Percentiles rank a stretch among this genome's conserved stretches.
Evolutionary conservation across 2,329 filamentous ascomycete genomes (phyloP).

Genomic region (Colletotrichum somersetense): DNA sequence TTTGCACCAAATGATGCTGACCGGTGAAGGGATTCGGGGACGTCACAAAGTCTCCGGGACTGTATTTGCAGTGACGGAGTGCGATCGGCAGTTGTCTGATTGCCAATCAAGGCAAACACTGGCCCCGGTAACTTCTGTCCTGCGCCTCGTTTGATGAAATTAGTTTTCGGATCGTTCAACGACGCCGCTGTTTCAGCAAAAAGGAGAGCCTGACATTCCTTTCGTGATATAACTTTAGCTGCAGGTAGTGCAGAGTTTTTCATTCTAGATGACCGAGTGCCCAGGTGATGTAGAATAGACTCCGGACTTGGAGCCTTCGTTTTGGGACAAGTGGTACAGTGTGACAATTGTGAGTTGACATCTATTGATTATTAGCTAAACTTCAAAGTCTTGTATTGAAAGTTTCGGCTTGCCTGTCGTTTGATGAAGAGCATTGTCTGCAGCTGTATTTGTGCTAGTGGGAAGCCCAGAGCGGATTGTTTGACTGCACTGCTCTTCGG

Average conservation of each 20-base stretch:
- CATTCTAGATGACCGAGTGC: slow-evolving; percentile 52
- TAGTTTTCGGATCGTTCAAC: too few species aligned
- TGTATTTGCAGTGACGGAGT: neutral
- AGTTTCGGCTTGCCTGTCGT: neutral
- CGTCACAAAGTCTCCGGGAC: neutral
- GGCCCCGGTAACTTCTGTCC: neutral
- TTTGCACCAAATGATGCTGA: neutral
- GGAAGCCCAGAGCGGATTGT: neutral
- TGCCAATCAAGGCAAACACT: neutral
- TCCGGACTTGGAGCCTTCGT: neutral
- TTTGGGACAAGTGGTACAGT: neutral
- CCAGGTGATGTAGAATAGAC: slow-evolving; percentile 44
- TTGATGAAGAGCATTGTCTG: neutral
- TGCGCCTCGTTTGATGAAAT: neutral
- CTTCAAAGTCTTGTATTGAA: neutral
- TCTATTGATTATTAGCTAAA: neutral
- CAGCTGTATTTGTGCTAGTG: neutral
- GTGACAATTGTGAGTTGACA: neutral
- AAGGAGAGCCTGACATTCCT: slow-evolving; percentile 53
- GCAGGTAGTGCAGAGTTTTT: slow-evolving; percentile 46
- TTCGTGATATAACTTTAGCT: slow-evolving; percentile 58
- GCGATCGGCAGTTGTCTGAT: neutral
- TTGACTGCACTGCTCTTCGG: neutral
- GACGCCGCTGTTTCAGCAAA: neutral
- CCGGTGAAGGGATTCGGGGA: neutral